Base-by-base conservation (phyloP, 2,329 filamentous ascomycete genomes). In the Magnaporthiopsis incrustans region DNA sequence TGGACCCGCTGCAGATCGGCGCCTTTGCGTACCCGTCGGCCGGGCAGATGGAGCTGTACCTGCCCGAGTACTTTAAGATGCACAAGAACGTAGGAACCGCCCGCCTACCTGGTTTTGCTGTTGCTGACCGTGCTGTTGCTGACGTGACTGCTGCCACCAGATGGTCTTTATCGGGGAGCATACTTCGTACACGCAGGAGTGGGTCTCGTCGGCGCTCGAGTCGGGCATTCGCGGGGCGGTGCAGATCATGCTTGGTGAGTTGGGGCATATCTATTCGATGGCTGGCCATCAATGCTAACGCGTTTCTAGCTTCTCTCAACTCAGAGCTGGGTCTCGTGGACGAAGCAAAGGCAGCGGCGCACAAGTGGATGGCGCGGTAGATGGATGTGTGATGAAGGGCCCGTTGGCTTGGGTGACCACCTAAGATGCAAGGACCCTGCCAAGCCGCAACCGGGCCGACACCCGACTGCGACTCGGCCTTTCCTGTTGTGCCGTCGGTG, bases 151-250 rank as follows among this genome's bases (percentile, higher is more conserved):
- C 15, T 25, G 4, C 26, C 6, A 33, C 25, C 62, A 82, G 75
- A 86, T 87, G n/a, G 84, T 90, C 38, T 89, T 90, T 65, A 77
- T 89, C 6, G 85, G 85, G 1, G 88, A 91, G 72, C 87, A 90
- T 70, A 90, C 88, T 0, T 85, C 82, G 6, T 89, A 87, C 70
- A 91, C 88, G 0, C 88, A 91, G 70, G 87, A 86, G 0, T 90
- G 87, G 87, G 87, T 90, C 61, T 82, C 83, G 32, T 85, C 82
- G 3, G 88, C 88, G 1, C 75, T 91, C 6, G 88, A 91, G 70
- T 88, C 84, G 15, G 87, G 85, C 0, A 83, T 90, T 1, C 78
- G 88, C 1, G 86, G 88, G 0, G 84, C 85, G 0, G 80, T 85
- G 7, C 86, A 91, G 73, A 68, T 90, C 66, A 73, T 90, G 72